Evolutionary conservation across 2,329 filamentous ascomycete species (phyloP).

Genomic region (Colletotrichum caudatum): DNA sequence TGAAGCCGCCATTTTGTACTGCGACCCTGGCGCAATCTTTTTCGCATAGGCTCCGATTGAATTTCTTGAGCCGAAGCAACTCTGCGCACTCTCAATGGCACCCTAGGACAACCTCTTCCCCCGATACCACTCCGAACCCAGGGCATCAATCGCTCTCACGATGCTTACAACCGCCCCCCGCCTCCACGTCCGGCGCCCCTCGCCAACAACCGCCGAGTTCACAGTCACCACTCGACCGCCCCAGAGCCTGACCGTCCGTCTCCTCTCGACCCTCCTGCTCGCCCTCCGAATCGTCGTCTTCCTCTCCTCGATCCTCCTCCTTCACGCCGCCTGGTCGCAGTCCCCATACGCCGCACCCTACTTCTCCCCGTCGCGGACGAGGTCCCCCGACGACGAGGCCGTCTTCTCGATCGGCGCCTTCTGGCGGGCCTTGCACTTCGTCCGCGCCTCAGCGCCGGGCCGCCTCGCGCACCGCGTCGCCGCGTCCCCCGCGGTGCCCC

Average conservation of each 20-base stretch:
- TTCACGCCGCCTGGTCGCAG: slow-evolving; percentile 62
- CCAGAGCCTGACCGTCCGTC: slow-evolving; percentile 60
- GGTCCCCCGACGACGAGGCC: slow-evolving; percentile 6
- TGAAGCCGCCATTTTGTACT: slow-evolving; percentile 1
- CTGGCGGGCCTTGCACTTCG: slow-evolving; percentile 45
- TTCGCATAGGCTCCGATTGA: background rate
- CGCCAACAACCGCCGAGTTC: slow-evolving; percentile 91
- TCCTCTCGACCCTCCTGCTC: slow-evolving; percentile 59
- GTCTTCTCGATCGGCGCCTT: slow-evolving; percentile 42
- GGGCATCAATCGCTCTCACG: slow-evolving; percentile 33
- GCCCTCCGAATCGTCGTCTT: slow-evolving; percentile 57
- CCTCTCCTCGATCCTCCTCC: slow-evolving; percentile 55
- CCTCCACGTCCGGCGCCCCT: slow-evolving; percentile 75
- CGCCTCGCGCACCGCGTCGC: slow-evolving; percentile 50
- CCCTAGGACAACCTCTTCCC: background rate
- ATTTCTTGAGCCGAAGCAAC: background rate
- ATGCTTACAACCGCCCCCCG: slow-evolving; percentile 74
- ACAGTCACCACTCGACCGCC: slow-evolving; percentile 85
- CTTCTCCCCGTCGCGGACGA: slow-evolving; percentile 20
- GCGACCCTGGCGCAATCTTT: background rate
- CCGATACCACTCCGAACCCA: background rate
- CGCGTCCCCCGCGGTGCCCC: slow-evolving; percentile 48
- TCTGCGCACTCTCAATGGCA: slow-evolving; percentile 12
- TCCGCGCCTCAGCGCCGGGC: slow-evolving; percentile 50
- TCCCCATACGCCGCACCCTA: slow-evolving; percentile 46